phyloP scores from a whole-genome alignment of 2,329 filamentous ascomycete genomes.

The Sclerotiophoma versabilis region DNA sequence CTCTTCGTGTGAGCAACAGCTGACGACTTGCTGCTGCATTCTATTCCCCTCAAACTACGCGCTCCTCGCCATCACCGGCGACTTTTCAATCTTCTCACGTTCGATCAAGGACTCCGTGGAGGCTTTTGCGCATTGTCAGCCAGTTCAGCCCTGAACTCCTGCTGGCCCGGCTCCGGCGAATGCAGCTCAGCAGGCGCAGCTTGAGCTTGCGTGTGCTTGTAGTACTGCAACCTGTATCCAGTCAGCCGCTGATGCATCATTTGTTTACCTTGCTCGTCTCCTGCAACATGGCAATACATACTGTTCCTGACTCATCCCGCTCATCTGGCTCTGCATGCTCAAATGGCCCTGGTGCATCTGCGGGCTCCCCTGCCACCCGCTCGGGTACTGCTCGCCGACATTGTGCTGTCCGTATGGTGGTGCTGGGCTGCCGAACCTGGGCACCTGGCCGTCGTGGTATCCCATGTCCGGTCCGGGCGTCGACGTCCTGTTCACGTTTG shows the following conservation, averaged over 20 bases:
- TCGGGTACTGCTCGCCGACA: constrained; percentile 31
- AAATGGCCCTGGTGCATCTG: constrained; percentile 24
- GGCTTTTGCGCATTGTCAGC: constrained; percentile 27
- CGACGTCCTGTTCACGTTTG: constrained; percentile 10
- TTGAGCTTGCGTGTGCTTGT: constrained; percentile 26
- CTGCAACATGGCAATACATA: constrained; percentile 18
- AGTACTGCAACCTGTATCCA: constrained; percentile 27
- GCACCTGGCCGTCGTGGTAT: constrained; percentile 8
- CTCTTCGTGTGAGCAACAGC: not conserved
- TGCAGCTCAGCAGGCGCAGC: constrained; percentile 30
- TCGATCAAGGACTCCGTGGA: not conserved
- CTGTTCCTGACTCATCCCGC: constrained; percentile 31
- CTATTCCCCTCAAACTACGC: too few species aligned
- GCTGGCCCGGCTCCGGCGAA: constrained; percentile 29
- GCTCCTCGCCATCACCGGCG: too few species aligned
- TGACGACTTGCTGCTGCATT: not conserved
- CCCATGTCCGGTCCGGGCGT: constrained; percentile 15
- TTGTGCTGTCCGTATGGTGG: constrained; percentile 37
- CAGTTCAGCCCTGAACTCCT: constrained; percentile 35
- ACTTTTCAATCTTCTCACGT: not conserved
- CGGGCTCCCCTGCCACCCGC: constrained; percentile 28
- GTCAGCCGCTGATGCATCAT: constrained; percentile 3
- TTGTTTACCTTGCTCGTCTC: not conserved
- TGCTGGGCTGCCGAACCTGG: constrained; percentile 18
- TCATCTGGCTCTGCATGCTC: constrained; percentile 27